Evolutionary conservation across 179 eudicot species (phyloP).

Genomic region (Beta lomatogona): DNA sequence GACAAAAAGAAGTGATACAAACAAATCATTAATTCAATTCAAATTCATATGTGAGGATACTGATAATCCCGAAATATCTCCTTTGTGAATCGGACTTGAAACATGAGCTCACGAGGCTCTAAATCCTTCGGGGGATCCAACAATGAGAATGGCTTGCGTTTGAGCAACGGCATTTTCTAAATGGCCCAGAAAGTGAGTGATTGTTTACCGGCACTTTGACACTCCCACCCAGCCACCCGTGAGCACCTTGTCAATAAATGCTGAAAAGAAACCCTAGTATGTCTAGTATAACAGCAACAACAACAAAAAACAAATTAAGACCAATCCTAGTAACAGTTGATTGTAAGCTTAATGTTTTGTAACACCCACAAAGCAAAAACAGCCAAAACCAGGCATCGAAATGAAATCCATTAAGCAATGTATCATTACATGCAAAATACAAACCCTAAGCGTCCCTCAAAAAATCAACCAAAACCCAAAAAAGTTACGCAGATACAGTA

Average conservation of each 20-base stretch:
- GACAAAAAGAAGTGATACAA: slow-evolving; percentile 5
- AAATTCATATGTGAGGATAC: slow-evolving; percentile 50
- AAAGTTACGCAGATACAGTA: slow-evolving; percentile 14
- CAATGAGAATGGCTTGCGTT: slow-evolving; percentile 70
- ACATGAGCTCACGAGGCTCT: slow-evolving; percentile 68
- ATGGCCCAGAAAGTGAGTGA: slow-evolving; percentile 13
- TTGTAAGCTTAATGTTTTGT: background rate
- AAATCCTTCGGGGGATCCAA: slow-evolving; percentile 69
- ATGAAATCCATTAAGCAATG: slow-evolving; percentile 22
- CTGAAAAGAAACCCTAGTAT: slow-evolving; percentile 32
- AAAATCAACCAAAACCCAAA: slow-evolving; percentile 7
- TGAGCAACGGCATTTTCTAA: slow-evolving; percentile 72
- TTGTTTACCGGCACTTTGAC: slow-evolving; percentile 8
- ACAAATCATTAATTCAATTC: slow-evolving; percentile 10
- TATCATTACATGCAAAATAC: slow-evolving; percentile 28
- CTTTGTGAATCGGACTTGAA: slow-evolving; percentile 80
- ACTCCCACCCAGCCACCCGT: background rate
- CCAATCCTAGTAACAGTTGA: slow-evolving; percentile 17
- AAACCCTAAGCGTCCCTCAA: slow-evolving; percentile 31
- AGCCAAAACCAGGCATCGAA: slow-evolving; percentile 8
- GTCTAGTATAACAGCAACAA: slow-evolving; percentile 12
- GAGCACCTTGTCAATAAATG: slow-evolving; percentile 23
- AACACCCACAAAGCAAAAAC: slow-evolving; percentile 8
- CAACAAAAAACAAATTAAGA: slow-evolving; percentile 18
- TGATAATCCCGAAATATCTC: slow-evolving; percentile 85